Conservation (phyloP, 2,329 filamentous ascomycete species). For the Ceratocystis variospora region DNA sequence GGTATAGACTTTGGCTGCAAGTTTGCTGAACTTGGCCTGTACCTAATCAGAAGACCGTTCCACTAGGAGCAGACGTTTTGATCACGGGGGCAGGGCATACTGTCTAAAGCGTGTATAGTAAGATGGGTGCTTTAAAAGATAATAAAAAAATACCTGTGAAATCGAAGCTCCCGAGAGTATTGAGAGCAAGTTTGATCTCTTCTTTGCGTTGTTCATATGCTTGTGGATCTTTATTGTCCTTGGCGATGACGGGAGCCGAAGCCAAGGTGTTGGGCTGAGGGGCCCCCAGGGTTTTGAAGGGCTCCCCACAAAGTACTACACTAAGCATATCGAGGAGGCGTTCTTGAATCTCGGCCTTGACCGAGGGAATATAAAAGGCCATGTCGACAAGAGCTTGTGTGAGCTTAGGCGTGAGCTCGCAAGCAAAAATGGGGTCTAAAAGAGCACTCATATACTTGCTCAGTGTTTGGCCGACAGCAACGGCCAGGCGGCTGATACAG, state of each 20-base stretch:
- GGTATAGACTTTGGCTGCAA: background rate
- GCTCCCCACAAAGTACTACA: conserved; percentile 78
- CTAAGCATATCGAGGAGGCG: conserved; percentile 89
- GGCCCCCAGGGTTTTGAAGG: conserved; percentile 83
- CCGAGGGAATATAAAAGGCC: conserved; percentile 95
- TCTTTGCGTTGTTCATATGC: conserved; percentile 68
- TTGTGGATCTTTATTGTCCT: conserved; percentile 72
- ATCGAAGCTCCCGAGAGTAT: conserved; percentile 95
- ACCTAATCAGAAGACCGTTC: background rate
- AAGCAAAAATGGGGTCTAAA: conserved; percentile 91
- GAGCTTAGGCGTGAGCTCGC: conserved; percentile 81
- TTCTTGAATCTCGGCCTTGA: conserved; percentile 86
- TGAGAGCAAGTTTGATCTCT: conserved; percentile 83
- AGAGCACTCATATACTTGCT: conserved; percentile 98
- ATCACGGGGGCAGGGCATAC: background rate
- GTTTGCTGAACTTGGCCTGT: background rate
- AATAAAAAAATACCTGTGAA: conserved; percentile 41
- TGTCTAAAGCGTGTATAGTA: conserved; percentile 17
- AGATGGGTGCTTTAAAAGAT: background rate
- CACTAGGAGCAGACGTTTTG: conserved; percentile 7
- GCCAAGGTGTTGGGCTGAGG: conserved; percentile 69
- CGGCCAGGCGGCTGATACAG: conserved; percentile 90
- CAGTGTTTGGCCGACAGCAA: conserved; percentile 87
- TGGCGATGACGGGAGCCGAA: conserved; percentile 68
- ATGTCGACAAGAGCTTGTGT: conserved; percentile 95